Evolutionary conservation across 495 filamentous ascomycete species (phyloP).

Genomic region (Hypoxylon lenormandii): DNA sequence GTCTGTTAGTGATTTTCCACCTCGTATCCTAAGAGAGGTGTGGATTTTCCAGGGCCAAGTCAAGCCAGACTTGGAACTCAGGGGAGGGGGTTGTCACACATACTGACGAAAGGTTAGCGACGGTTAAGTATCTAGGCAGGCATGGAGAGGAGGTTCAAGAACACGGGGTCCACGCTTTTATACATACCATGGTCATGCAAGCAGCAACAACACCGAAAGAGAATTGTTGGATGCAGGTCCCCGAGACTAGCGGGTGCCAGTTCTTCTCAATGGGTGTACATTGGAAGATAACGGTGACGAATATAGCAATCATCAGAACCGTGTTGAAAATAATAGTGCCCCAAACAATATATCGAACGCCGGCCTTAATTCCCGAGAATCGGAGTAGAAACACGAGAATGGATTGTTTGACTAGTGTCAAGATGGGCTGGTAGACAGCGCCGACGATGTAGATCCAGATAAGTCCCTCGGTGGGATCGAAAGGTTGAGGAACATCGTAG

Average conservation of each 20-base stretch:
- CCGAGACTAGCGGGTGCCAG: conserved; percentile 44
- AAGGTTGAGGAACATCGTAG: conserved; percentile 52
- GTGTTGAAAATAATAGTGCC: conserved; percentile 53
- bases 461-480: conserved; percentile 38
- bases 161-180: no score
- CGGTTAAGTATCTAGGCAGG: no score
- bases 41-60: no score
- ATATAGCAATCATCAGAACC: conserved; percentile 57
- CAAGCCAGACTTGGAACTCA: no score
- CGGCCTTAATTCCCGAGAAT: conserved; percentile 51
- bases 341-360: conserved; percentile 40
- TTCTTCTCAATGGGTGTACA: conserved; percentile 55
- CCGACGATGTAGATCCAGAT: conserved; percentile 59
- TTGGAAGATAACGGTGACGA: conserved; percentile 65
- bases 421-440: conserved; percentile 65
- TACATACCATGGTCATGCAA: conserved; percentile 55
- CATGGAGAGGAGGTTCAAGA: no score
- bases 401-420: conserved; percentile 62
- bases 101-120: no score
- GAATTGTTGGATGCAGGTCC: conserved; percentile 37
- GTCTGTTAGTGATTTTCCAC: no score
- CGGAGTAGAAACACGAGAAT: conserved; percentile 66
- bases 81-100: no score
- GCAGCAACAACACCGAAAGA: conserved; percentile 61
- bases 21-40: no score